Evolutionary conservation across 495 filamentous ascomycete genomes (phyloP), one percentile per base, ranked within the genome.

Genomic region (Viridothelium virens): DNA sequence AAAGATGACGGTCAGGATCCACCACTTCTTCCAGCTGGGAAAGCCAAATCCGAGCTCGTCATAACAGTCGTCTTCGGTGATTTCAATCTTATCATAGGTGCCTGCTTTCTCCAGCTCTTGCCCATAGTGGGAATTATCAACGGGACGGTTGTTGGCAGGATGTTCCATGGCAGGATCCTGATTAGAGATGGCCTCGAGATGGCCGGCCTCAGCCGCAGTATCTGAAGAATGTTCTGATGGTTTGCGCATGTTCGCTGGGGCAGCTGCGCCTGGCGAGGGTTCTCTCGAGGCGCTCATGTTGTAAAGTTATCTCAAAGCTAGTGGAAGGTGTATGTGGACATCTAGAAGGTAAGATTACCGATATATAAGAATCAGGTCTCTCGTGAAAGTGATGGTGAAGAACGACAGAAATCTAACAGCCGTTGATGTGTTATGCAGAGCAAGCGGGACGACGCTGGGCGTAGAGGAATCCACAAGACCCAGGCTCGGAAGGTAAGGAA

Each of bases 11-110:
- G 79, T 82, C 48, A 91, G 80, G 70, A 91, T 88, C 62, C 72
- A 82, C 89, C 89, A 92, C 75, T 91, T 91, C 80, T 87, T 91
- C 78, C 81, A 82, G n/a, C 65, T 67, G 0, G 87, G 78, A 68
- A 84, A 92, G 56, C 74, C 77, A 72, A 82, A 91, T 44, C 87
- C 89, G 0, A 91, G 81, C 63, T 86, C 81, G 18, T 85, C 83
- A 71, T 84, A 86, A 67, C 81, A 85, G 64, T 88, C 85, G 7
- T 84, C 74, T 67, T 89, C 86, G 59, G 78, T 85, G 14, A 90
- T 72, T 70, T 89, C 87, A 25, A 80, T 79, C 69, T 82, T 85
- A 61, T 78, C 78, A 62, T 79, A 71, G 5, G 56, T 68, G 56
- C 69, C 73, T 66, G 74, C 62, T 71, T 71, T 69, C 39, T 71